Percentiles rank a stretch among this genome's conserved stretches.
Conservation (phyloP, 2,329 filamentous ascomycete species). For the Nannizziopsis barbatae region DNA sequence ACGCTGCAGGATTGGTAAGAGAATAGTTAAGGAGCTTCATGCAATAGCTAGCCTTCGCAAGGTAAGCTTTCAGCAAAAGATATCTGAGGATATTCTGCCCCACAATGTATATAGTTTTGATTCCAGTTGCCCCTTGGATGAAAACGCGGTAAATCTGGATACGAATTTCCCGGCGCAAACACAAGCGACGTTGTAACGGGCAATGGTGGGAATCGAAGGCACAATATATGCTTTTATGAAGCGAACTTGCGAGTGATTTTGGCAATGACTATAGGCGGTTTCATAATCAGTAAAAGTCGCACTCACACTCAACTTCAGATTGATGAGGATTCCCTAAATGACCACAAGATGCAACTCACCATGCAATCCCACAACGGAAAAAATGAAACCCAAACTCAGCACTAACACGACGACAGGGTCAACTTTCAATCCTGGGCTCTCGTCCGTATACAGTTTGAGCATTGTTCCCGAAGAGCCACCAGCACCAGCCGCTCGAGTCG, state of each 20-base stretch:
- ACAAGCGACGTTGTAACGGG: neutral
- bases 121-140: neutral
- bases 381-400: conserved; percentile 94
- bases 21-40: neutral
- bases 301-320: no score
- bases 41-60: no score
- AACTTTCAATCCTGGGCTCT: conserved; percentile 93
- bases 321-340: no score
- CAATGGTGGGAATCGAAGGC: neutral
- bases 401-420: conserved; percentile 96
- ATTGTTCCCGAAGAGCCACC: conserved; percentile 96
- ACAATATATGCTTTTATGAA: conserved; percentile 16
- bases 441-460: conserved; percentile 97
- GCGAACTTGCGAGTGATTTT: conserved; percentile 86
- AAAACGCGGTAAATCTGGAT: no score
- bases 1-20: conserved; percentile 7
- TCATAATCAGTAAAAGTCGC: no score
- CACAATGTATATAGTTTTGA: neutral
- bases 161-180: neutral
- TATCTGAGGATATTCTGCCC: neutral
- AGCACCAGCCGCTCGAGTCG: conserved; percentile 84
- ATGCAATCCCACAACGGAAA: conserved; percentile 93
- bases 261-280: conserved; percentile 60
- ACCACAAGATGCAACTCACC: conserved; percentile 50
- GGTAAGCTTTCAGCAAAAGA: no score